Percentiles rank a stretch among this genome's conserved stretches.
These are phyloP conservation scores for Candida smagusa DNA, from an alignment of 1,139 yeast genomes.

Conservation along the genomic window DNA sequence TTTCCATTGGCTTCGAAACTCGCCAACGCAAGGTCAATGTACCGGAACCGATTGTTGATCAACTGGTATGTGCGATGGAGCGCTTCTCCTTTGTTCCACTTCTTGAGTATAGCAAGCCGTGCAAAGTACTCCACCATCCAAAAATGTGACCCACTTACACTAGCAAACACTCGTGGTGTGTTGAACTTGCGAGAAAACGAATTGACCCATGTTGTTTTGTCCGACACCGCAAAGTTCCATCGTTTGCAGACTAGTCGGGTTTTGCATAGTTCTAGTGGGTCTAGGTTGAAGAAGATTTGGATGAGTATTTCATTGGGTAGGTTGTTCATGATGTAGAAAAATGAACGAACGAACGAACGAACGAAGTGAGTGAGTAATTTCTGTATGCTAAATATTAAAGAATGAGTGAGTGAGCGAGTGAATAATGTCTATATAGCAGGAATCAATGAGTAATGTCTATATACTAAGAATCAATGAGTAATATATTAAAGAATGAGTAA, in stretches of 20 bases:
- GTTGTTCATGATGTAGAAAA: conserved; percentile 33
- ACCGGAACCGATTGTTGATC: conserved; percentile 23
- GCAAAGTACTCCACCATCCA: conserved; percentile 58
- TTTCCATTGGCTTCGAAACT: conserved; percentile 37
- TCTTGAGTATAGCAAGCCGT: conserved; percentile 39
- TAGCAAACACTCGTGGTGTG: conserved; percentile 46
- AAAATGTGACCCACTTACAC: conserved; percentile 48
- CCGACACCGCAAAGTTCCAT: conserved; percentile 52
- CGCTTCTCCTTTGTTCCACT: conserved; percentile 51
- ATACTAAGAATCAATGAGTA: no score
- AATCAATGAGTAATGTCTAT: no score
- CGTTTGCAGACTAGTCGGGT: conserved; percentile 52
- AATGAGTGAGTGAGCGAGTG: no score
- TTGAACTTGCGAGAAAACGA: conserved; percentile 49
- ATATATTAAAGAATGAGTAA: no score
- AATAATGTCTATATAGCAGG: no score
- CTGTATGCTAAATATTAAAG: no score
- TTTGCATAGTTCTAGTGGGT: conserved; percentile 49
- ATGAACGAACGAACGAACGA: no score
- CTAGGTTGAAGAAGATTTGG: conserved; percentile 53
- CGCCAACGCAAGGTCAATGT: conserved; percentile 35
- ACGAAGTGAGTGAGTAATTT: no score
- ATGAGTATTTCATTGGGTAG: conserved; percentile 61
- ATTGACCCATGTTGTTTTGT: conserved; percentile 60
- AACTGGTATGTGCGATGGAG: conserved; percentile 30